phyloP scores from a whole-genome alignment of 2,329 filamentous ascomycete species.

The Microascus cirrosus region DNA sequence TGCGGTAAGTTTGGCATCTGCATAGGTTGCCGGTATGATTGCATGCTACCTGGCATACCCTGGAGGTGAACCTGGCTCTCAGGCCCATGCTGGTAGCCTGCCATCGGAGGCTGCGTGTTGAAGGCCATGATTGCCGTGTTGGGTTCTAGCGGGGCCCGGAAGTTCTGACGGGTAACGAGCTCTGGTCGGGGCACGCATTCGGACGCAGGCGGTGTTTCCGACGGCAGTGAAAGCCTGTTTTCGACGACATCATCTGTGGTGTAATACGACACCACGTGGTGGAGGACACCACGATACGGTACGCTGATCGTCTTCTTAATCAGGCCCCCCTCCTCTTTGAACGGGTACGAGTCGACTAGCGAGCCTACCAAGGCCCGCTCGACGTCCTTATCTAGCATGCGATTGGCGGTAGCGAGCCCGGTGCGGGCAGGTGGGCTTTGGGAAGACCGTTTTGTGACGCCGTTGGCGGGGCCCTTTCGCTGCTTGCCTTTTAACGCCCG shows the following conservation, averaged over 20 bases:
- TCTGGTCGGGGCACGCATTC: constrained; percentile 43
- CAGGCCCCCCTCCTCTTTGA: constrained; percentile 63
- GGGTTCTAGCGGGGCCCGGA: constrained; percentile 52
- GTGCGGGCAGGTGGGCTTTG: not conserved
- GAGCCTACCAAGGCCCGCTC: constrained; percentile 57
- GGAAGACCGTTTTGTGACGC: constrained; percentile 1
- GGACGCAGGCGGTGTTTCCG: constrained; percentile 25
- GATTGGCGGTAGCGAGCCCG: constrained; percentile 2
- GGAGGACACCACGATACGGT: constrained; percentile 59
- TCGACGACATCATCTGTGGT: constrained; percentile 65
- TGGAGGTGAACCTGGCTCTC: not conserved
- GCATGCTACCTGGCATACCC: not conserved
- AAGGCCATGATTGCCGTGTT: constrained; percentile 20
- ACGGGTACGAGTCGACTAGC: constrained; percentile 79
- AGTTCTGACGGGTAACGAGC: constrained; percentile 52
- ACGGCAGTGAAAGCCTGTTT: constrained; percentile 46
- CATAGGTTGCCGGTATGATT: not conserved
- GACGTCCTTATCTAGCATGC: constrained; percentile 14
- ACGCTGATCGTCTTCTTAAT: constrained; percentile 92
- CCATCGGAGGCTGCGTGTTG: not conserved
- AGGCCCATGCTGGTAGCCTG: not conserved
- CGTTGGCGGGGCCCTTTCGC: constrained; percentile 21
- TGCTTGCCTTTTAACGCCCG: constrained; percentile 59
- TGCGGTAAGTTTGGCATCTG: not conserved
- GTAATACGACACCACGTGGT: constrained; percentile 87